These are phyloP conservation scores for Bisporella sp. DNA, from an alignment of 2,329 filamentous ascomycete genomes.

Conservation along the genomic window DNA sequence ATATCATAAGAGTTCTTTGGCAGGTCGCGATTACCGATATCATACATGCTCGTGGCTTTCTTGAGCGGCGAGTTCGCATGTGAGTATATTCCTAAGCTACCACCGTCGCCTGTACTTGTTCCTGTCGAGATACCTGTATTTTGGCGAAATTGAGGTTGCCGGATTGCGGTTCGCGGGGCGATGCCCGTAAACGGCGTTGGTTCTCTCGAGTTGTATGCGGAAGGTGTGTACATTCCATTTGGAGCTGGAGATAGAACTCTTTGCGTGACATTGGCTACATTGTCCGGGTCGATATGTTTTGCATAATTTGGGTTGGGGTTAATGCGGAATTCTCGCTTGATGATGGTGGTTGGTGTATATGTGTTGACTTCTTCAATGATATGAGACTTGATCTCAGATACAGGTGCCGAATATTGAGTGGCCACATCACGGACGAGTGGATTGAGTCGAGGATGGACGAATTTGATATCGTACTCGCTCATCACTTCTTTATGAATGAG, in stretches of 20 bases:
- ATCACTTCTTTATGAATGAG: conserved; percentile 88
- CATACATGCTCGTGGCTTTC: conserved; percentile 61
- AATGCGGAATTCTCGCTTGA: conserved; percentile 72
- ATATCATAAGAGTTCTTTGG: conserved; percentile 56
- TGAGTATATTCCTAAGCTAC: conserved; percentile 71
- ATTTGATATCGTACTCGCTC: conserved; percentile 94
- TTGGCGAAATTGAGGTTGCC: conserved; percentile 46
- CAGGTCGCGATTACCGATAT: conserved; percentile 39
- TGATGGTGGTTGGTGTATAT: conserved; percentile 52
- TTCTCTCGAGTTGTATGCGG: conserved; percentile 25
- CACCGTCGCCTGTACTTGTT: conserved; percentile 50
- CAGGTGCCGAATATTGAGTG: conserved; percentile 58
- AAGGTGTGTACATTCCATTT: conserved; percentile 15
- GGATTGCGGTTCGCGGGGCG: conserved; percentile 36
- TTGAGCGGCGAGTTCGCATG: conserved; percentile 79
- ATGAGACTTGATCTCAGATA: conserved; percentile 18
- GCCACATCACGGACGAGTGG: conserved; percentile 71
- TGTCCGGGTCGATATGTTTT: conserved; percentile 64
- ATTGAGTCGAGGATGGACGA: conserved; percentile 83
- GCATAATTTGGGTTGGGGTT: conserved; percentile 79
- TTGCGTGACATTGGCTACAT: conserved; percentile 27
- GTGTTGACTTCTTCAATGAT: conserved; percentile 41
- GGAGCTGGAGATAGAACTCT: conserved; percentile 27
- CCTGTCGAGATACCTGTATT: conserved; percentile 26
- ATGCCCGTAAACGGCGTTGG: conserved; percentile 29